Conservation (phyloP, 1,284 basidiomycete species). For the Cutaneotrichosporon cyanovorans region DNA sequence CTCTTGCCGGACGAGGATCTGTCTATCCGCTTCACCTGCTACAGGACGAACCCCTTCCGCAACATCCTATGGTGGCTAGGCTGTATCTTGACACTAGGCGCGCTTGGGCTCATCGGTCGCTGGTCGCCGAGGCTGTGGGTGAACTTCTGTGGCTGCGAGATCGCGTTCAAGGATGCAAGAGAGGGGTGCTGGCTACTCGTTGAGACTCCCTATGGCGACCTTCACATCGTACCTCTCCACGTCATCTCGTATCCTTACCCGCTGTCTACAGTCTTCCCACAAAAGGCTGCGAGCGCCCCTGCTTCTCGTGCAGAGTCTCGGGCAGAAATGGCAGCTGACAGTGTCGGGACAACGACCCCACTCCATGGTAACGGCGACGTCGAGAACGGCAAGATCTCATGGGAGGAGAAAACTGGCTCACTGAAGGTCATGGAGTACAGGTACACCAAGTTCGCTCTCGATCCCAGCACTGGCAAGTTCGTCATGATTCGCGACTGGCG, state of each 20-base stretch:
- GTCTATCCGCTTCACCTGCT: slow-evolving; percentile 83
- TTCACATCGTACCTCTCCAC: slow-evolving; percentile 65
- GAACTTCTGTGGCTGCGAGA: slow-evolving; percentile 74
- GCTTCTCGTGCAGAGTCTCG: slow-evolving; percentile 13
- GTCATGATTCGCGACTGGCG: slow-evolving; percentile 85
- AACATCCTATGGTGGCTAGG: slow-evolving; percentile 64
- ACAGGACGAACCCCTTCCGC: slow-evolving; percentile 61
- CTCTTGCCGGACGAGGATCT: slow-evolving; percentile 87
- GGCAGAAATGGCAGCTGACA: slow-evolving; percentile 8
- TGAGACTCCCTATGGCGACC: slow-evolving; percentile 78
- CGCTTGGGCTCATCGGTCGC: slow-evolving; percentile 73
- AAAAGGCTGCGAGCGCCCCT: neutral
- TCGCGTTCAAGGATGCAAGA: slow-evolving; percentile 66
- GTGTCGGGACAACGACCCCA: slow-evolving; percentile 5
- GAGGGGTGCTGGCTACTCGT: slow-evolving; percentile 72
- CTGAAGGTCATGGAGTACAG: slow-evolving; percentile 59
- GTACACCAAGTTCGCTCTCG: slow-evolving; percentile 83
- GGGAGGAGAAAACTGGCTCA: slow-evolving; percentile 45
- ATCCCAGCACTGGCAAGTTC: slow-evolving; percentile 76
- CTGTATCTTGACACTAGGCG: slow-evolving; percentile 66
- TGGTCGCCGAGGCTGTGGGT: slow-evolving; percentile 93
- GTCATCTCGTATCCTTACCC: slow-evolving; percentile 66
- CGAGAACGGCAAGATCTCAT: slow-evolving; percentile 37
- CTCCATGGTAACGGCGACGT: slow-evolving; percentile 12
- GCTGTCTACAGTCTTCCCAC: slow-evolving; percentile 67